Conservation (phyloP, 1,139 yeast species). For the Diutina ranongensis region DNA sequence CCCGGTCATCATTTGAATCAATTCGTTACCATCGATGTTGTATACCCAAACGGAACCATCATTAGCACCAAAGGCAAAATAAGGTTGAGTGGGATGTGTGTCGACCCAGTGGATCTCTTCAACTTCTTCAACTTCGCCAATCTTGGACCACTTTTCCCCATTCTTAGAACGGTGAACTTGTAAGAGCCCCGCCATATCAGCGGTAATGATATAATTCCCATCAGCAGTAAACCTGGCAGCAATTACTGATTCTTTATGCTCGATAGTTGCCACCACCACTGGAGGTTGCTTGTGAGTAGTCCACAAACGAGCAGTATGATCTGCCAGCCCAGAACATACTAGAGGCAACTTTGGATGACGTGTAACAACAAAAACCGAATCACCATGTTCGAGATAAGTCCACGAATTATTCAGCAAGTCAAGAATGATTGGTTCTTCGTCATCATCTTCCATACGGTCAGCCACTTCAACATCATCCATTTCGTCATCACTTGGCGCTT, state of each 20-base stretch:
- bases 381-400: conserved; percentile 83
- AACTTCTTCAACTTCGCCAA: conserved; percentile 70
- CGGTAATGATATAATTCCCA: conserved; percentile 74
- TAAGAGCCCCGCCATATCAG: conserved; percentile 88
- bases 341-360: conserved; percentile 72
- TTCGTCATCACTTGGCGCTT: conserved; percentile 20
- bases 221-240: conserved; percentile 75
- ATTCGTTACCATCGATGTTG: conserved; percentile 43
- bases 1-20: conserved; percentile 69
- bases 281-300: conserved; percentile 82
- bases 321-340: conserved; percentile 84
- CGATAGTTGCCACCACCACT: conserved; percentile 57
- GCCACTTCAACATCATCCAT: conserved; percentile 5
- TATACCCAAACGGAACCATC: conserved; percentile 97
- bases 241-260: conserved; percentile 82
- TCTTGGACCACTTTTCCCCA: conserved; percentile 72
- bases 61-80: conserved; percentile 86
- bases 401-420: conserved; percentile 85
- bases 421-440: conserved; percentile 19
- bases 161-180: conserved; percentile 62
- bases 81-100: conserved; percentile 58
- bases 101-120: conserved; percentile 69
- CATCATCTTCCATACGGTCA: not conserved
- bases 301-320: conserved; percentile 83
- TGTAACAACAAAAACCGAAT: conserved; percentile 69